Base-by-base conservation (phyloP, 2,329 filamentous ascomycete genomes). In the Colletotrichum tabaci region DNA sequence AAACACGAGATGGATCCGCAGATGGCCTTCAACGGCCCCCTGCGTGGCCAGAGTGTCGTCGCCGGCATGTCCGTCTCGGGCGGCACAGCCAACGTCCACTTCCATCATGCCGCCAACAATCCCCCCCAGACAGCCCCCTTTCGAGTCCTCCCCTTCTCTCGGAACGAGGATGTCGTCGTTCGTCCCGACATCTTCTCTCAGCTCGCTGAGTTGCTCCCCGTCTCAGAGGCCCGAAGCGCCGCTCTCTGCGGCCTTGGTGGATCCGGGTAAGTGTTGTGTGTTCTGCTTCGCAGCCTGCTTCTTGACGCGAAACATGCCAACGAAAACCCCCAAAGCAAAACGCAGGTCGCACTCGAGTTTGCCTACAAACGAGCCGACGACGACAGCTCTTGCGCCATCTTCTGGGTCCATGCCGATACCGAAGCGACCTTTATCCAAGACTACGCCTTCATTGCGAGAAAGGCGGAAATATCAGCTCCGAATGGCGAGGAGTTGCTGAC, bases 331-430 rank as follows among this genome's bases (percentile, higher is more conserved):
- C 2, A 2, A 8, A 30, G 49, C 1, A 52, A 52, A 52, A 52
- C 49, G 2, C 49, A 52, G 23, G 15, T 52, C 49, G 49, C 49
- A 15, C 49, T 52, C 13, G 49, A 52, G 49, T 52, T 52, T 30
- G 49, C 49, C 23, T 52, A 52, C 49, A 13, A 3, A 52, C 49
- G 49, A 18, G 15, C 49, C 49, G 23, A 30, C 12, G 49, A 50
- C 5, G 49, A 50, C 12, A 0, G 12, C 15, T 13, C 21, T 50
- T 50, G 47, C 47, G 21, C 47, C 10, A 23, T 50, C 12, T 50
- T 50, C 47, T 50, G n/a, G 47, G 47, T 50, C 47, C 47, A 50
- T 23, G 47, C 47, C 47, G 47, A 50, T 21, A 50, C 47, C 47
- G 47, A 50, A 23, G 47, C 47, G 2, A 26, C 47, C 3, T 50